Evolutionary conservation across 2,329 filamentous ascomycete genomes (phyloP).

Genomic region (Nigrospora oryzae): DNA sequence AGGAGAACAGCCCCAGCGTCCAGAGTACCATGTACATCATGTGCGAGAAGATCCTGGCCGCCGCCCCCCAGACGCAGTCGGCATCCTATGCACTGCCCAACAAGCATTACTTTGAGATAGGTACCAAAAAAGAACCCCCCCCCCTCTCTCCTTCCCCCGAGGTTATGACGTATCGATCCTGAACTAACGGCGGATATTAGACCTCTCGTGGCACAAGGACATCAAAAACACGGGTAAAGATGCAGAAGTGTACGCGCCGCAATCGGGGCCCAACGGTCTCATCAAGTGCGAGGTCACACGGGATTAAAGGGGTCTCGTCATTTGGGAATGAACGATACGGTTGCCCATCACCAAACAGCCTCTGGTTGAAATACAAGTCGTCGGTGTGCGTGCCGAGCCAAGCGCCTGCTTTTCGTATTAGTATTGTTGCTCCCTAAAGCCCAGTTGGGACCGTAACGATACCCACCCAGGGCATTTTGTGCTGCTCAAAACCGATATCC

Average conservation of each 20-base stretch:
- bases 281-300: constrained; percentile 87
- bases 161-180: not conserved
- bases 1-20: constrained; percentile 85
- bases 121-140: constrained; percentile 38
- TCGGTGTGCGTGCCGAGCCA: too few species aligned
- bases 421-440: too few species aligned
- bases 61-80: constrained; percentile 59
- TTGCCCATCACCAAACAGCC: too few species aligned
- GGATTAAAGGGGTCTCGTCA: constrained; percentile 1
- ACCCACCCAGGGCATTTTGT: too few species aligned
- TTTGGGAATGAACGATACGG: too few species aligned
- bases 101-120: constrained; percentile 98
- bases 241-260: constrained; percentile 90
- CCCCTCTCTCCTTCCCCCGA: not conserved
- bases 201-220: constrained; percentile 94
- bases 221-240: constrained; percentile 92
- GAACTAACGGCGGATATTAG: constrained; percentile 32
- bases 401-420: too few species aligned
- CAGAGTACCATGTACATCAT: constrained; percentile 99
- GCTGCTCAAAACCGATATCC: too few species aligned
- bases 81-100: constrained; percentile 86
- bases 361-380: too few species aligned
- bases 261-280: constrained; percentile 86
- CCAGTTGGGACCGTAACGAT: too few species aligned
- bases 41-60: constrained; percentile 75